These are phyloP conservation scores for Russula abietina DNA, from an alignment of 768 basidiomycete species.

Conservation along the genomic window DNA sequence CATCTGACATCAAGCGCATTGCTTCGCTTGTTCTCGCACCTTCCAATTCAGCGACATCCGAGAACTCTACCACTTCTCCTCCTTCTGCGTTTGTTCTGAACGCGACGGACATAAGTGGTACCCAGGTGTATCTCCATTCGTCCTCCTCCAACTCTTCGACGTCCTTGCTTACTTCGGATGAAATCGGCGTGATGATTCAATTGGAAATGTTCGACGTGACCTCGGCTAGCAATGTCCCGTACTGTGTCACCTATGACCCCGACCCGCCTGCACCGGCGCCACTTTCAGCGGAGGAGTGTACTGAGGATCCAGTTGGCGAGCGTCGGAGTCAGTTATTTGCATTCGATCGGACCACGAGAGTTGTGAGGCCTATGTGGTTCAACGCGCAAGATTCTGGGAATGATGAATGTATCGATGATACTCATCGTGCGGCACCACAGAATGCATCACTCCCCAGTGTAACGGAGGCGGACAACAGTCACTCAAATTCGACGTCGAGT, in stretches of 20 bases:
- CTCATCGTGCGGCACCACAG: slow-evolving; percentile 17
- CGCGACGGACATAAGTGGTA: slow-evolving; percentile 30
- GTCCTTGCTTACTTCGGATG: slow-evolving; percentile 17
- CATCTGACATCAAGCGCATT: slow-evolving; percentile 33
- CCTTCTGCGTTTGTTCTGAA: slow-evolving; percentile 29
- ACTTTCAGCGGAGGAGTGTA: slow-evolving; percentile 46
- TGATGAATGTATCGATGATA: slow-evolving; percentile 21
- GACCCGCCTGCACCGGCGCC: slow-evolving; percentile 43
- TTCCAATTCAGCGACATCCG: slow-evolving; percentile 5
- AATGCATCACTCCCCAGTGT: slow-evolving; percentile 13
- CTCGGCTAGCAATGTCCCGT: slow-evolving; percentile 35
- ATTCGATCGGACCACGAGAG: slow-evolving; percentile 44
- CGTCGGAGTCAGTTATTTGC: slow-evolving; percentile 55
- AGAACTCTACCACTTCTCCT: slow-evolving; percentile 1
- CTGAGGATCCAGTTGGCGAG: slow-evolving; percentile 17
- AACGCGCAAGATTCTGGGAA: slow-evolving; percentile 26
- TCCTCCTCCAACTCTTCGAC: slow-evolving; percentile 11
- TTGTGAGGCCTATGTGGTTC: slow-evolving; percentile 50
- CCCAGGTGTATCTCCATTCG: slow-evolving; percentile 30
- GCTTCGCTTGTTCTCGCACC: slow-evolving; percentile 38
- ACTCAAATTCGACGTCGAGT: not conserved
- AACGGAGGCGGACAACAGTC: slow-evolving; percentile 1
- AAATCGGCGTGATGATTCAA: slow-evolving; percentile 39
- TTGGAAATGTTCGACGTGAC: slow-evolving; percentile 39
- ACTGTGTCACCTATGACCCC: slow-evolving; percentile 60